Evolutionary conservation across 306 rosid genomes (phyloP).

Genomic region (Myrica gale): DNA sequence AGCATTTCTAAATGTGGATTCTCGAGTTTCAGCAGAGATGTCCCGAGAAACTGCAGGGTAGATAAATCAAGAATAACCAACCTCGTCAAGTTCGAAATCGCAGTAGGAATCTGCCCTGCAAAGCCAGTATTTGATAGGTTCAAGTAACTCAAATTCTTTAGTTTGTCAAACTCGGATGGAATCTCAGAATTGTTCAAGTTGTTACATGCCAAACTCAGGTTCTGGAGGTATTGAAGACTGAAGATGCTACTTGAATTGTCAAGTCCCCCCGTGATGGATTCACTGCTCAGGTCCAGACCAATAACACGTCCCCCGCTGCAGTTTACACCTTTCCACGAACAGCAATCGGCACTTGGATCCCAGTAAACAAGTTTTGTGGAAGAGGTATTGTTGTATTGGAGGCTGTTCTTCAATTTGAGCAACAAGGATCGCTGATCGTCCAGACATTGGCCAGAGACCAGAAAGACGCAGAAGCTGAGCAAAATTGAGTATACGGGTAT

Average conservation of each 20-base stretch:
- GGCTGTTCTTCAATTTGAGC: conserved; percentile 41
- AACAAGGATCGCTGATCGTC: conserved; percentile 40
- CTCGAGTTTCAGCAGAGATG: conserved; percentile 27
- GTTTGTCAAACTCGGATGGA: conserved; percentile 36
- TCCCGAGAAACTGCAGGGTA: background rate
- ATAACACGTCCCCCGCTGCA: conserved; percentile 34
- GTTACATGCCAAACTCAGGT: conserved; percentile 34
- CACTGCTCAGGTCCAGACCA: conserved; percentile 28
- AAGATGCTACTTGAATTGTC: conserved; percentile 30
- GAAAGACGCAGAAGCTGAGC: conserved; percentile 10
- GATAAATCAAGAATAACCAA: conserved; percentile 47
- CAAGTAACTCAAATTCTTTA: conserved; percentile 28
- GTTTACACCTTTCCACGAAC: conserved; percentile 19
- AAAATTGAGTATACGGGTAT: conserved; percentile 5
- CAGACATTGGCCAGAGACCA: conserved; percentile 36
- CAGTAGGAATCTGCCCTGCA: conserved; percentile 38
- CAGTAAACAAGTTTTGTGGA: conserved; percentile 37
- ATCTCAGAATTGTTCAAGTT: conserved; percentile 12
- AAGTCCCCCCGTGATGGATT: conserved; percentile 27
- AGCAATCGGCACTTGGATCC: conserved; percentile 23
- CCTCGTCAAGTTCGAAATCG: conserved; percentile 40
- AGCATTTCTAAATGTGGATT: conserved; percentile 22
- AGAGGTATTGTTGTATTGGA: background rate
- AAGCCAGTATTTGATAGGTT: conserved; percentile 42
- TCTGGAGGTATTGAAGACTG: conserved; percentile 30